These are phyloP conservation scores for Myxozyma geophila DNA, from an alignment of 805 yeast genomes.

Conservation along the genomic window DNA sequence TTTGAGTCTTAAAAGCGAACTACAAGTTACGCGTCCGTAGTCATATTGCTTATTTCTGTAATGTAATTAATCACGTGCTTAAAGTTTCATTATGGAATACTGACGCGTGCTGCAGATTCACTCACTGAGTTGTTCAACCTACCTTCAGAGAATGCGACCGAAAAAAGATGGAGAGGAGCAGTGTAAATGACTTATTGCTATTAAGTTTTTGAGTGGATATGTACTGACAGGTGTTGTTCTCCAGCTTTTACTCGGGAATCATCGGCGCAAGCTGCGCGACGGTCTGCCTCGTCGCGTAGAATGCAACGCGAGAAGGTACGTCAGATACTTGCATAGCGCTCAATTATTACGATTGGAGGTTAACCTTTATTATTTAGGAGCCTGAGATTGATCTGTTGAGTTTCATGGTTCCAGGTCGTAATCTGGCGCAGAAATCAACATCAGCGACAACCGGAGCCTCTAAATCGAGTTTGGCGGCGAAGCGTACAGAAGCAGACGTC, in stretches of 20 bases:
- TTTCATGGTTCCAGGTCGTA: slow-evolving; percentile 2
- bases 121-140: no score
- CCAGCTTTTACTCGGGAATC: background rate
- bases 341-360: background rate
- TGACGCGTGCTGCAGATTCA: no score
- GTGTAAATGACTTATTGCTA: background rate
- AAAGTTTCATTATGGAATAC: no score
- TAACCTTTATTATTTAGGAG: background rate
- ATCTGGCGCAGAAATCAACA: background rate
- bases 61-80: no score
- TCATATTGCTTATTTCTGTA: background rate
- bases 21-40: no score
- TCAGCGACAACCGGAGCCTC: background rate
- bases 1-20: no score
- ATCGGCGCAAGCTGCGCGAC: background rate
- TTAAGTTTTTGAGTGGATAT: background rate
- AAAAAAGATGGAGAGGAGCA: no score
- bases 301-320: background rate
- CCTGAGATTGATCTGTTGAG: slow-evolving; percentile 7
- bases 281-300: background rate
- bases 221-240: no score
- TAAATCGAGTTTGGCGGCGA: no score
- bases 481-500: no score
- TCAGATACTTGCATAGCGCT: no score
- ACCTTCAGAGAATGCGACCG: no score